These are phyloP conservation scores for Ceratocystis destructans DNA, from an alignment of 2,329 filamentous ascomycete genomes.

Conservation along the genomic window DNA sequence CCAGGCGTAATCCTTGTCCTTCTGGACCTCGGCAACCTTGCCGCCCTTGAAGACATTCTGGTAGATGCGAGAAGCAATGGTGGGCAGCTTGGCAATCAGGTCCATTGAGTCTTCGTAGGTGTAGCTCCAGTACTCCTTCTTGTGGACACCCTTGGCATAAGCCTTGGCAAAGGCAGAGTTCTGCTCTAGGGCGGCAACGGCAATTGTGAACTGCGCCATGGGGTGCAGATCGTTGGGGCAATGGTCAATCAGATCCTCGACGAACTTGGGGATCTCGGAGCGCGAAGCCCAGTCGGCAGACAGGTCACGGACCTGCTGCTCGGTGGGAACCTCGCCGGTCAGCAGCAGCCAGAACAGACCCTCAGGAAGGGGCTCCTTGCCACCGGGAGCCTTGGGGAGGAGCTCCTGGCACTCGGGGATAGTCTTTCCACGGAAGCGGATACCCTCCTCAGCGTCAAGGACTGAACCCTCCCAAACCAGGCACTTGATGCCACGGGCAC, in stretches of 20 bases:
- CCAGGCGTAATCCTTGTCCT: constrained; percentile 98
- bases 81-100: constrained; percentile 97
- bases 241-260: constrained; percentile 99
- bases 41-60: constrained; percentile 99
- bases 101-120: constrained; percentile 99
- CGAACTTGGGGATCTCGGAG: constrained; percentile 91
- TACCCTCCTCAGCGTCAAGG: constrained; percentile 96
- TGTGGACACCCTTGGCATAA: constrained; percentile 97
- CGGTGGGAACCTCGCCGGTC: constrained; percentile 91
- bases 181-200: constrained; percentile 95
- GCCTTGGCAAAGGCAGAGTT: constrained; percentile 96
- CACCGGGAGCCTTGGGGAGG: constrained; percentile 91
- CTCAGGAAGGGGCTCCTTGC: constrained; percentile 93
- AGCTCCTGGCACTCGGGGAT: constrained; percentile 98
- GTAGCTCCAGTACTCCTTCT: constrained; percentile 99
- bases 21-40: constrained; percentile 89
- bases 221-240: constrained; percentile 98
- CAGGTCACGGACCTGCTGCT: constrained; percentile 96
- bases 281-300: constrained; percentile 98
- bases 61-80: constrained; percentile 97
- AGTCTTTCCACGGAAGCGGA: constrained; percentile 97
- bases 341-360: constrained; percentile 99
- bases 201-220: constrained; percentile 98
- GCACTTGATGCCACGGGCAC: constrained; percentile 96
- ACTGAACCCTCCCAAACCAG: constrained; percentile 99